Evolutionary conservation across 805 yeast species (phyloP).

Genomic region (Pichia gijzeniarum): DNA sequence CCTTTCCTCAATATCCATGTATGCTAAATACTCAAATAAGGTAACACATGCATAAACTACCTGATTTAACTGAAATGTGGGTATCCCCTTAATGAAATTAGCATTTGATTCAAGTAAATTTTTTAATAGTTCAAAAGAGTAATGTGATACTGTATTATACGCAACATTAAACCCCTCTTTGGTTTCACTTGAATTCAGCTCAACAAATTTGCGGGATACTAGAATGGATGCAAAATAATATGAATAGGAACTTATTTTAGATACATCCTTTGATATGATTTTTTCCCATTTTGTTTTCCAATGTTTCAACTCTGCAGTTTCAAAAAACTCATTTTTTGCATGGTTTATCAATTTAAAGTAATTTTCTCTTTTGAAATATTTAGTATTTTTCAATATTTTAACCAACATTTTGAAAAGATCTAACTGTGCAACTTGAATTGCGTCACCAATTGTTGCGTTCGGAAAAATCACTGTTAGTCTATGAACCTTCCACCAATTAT

Average conservation of each 20-base stretch:
- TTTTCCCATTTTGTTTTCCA: constrained; percentile 44
- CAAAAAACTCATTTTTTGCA: constrained; percentile 14
- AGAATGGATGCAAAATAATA: constrained; percentile 43
- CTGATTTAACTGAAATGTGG: constrained; percentile 44
- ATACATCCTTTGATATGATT: constrained; percentile 40
- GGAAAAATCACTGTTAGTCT: constrained; percentile 42
- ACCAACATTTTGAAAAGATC: constrained; percentile 32
- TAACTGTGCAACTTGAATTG: constrained; percentile 45
- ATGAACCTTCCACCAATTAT: constrained; percentile 35
- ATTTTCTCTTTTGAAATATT: constrained; percentile 1
- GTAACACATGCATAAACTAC: constrained; percentile 50
- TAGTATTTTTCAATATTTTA: constrained; percentile 12
- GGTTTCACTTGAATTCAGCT: constrained; percentile 2
- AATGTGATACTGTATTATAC: constrained; percentile 35
- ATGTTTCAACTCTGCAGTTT: constrained; percentile 33
- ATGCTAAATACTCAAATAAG: constrained; percentile 40
- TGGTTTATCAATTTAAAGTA: background rate
- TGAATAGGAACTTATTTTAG: constrained; percentile 42
- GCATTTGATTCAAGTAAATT: constrained; percentile 40
- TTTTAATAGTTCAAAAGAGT: constrained; percentile 40
- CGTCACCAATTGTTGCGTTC: constrained; percentile 46
- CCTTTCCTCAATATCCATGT: constrained; percentile 35
- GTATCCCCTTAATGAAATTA: constrained; percentile 47
- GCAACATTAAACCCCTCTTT: background rate
- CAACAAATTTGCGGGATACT: constrained; percentile 32